Evolutionary conservation across 2,329 filamentous ascomycete genomes (phyloP).

Genomic region (Botrytis fragariae): DNA sequence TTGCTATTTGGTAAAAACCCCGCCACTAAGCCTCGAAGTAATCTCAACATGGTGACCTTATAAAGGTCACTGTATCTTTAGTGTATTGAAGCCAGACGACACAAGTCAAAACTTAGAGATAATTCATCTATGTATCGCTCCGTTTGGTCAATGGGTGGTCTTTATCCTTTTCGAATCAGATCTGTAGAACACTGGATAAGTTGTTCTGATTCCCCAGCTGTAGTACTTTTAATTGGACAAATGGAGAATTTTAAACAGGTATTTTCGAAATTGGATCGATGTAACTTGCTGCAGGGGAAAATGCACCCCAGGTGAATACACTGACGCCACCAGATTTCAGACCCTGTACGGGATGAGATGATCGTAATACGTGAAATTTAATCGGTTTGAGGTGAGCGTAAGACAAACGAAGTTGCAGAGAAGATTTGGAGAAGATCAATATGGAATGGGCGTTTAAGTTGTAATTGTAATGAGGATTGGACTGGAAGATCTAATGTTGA

Average conservation of each 20-base stretch:
- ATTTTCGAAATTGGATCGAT: constrained; percentile 3
- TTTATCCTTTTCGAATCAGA: neutral
- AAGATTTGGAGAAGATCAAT: neutral
- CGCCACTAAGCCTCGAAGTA: constrained; percentile 13
- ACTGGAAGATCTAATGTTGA: neutral
- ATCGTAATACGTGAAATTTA: neutral
- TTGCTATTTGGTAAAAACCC: constrained; percentile 2
- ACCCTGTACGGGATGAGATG: neutral
- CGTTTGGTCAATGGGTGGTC: neutral
- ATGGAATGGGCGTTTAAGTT: neutral
- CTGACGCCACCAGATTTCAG: constrained; percentile 8
- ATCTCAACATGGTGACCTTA: constrained; percentile 15
- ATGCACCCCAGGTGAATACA: neutral
- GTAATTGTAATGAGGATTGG: neutral
- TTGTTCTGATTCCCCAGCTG: neutral
- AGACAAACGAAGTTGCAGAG: neutral
- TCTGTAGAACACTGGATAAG: neutral
- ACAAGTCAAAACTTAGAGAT: too few relatives aligned
- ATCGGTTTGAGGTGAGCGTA: neutral
- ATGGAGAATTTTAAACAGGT: neutral
- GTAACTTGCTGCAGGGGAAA: constrained; percentile 6
- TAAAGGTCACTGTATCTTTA: neutral
- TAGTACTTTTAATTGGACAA: neutral
- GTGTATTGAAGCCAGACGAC: neutral
- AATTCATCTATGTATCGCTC: neutral